Base-by-base conservation (phyloP, 148 eudicot genomes). In the Rhododendron kiyosumense region DNA sequence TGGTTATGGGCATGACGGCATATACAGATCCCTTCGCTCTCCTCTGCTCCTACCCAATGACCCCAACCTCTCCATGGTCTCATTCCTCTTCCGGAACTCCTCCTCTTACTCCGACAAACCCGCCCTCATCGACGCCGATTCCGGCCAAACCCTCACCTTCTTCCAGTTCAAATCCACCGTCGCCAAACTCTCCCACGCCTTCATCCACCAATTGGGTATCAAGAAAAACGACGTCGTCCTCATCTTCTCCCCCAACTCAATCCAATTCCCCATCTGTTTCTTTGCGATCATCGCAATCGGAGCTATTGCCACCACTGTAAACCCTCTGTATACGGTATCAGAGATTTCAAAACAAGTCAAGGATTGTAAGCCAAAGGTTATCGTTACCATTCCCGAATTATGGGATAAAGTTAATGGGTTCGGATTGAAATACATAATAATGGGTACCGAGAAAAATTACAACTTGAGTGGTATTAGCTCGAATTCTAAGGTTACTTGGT, bases 1-100 rank as follows among this genome's bases (percentile, higher is more conserved):
- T 26, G 98, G 98, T 0, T 94, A 91, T 83, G 98, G 98, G 79
- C 88, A 91, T 20, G 98, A 94, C 80, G 91, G 93, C 43, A 87
- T 93, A 1, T 91, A 85, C 93, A 85, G 93, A 51, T 94, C 98
- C 1, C 85, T 94, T 11, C 84, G 98, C 57, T 92, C 93, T 34
- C 91, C 93, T 4, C 12, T 91, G 7, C 3, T 43, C 17, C 22
- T 91, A 57, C 96, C 98, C 83, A 85, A 59, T 30, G 87, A 87
- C 81, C 89, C 90, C 15, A 87, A 90, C 34, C 86, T 90, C 45
- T 90, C 88, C 1, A 89, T 94, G 90, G 88, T 93, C 74, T 91
- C 94, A 0, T 94, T 93, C 78, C 94, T 93, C 63, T 93, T 94
- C 86, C 83, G 96, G 8, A 91, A 93, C 89, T n/a, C 82, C 38